phyloP scores from a whole-genome alignment of 2,329 filamentous ascomycete genomes.

The Xylariaceae sp. region DNA sequence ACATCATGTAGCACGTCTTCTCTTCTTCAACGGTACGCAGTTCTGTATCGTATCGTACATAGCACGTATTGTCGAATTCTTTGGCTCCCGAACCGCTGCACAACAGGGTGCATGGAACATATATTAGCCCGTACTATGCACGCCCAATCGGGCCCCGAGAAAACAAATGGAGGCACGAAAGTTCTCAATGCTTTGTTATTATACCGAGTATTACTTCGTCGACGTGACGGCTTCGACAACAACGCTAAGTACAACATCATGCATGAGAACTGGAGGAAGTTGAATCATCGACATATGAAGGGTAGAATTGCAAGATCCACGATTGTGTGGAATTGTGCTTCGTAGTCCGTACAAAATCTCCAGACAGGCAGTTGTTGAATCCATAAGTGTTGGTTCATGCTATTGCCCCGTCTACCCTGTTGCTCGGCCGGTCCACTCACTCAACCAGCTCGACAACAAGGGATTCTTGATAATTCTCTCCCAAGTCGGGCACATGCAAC shows the following conservation, averaged over 20 bases:
- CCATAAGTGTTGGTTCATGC: neutral
- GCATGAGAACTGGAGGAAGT: neutral
- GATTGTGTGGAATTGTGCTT: neutral
- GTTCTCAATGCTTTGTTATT: neutral
- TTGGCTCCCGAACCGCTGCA: slow-evolving; percentile 3
- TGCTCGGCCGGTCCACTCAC: neutral
- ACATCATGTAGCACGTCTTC: neutral
- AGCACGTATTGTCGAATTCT: neutral
- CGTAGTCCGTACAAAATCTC: too few species aligned
- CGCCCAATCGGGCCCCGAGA: slow-evolving; percentile 13
- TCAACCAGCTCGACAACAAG: neutral
- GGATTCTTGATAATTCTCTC: too few species aligned
- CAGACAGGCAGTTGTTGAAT: too few species aligned
- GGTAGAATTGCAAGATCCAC: neutral
- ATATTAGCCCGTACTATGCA: slow-evolving; percentile 8
- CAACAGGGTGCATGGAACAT: slow-evolving; percentile 12
- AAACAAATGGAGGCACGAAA: neutral
- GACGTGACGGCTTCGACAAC: neutral
- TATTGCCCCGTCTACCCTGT: neutral
- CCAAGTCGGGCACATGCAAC: neutral
- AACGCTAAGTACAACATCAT: neutral
- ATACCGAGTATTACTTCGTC: neutral
- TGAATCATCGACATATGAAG: neutral
- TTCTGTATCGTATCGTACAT: neutral
- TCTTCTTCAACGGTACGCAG: neutral